Base-by-base conservation (phyloP, 1,284 basidiomycete genomes). In the Marasmius sp. region DNA sequence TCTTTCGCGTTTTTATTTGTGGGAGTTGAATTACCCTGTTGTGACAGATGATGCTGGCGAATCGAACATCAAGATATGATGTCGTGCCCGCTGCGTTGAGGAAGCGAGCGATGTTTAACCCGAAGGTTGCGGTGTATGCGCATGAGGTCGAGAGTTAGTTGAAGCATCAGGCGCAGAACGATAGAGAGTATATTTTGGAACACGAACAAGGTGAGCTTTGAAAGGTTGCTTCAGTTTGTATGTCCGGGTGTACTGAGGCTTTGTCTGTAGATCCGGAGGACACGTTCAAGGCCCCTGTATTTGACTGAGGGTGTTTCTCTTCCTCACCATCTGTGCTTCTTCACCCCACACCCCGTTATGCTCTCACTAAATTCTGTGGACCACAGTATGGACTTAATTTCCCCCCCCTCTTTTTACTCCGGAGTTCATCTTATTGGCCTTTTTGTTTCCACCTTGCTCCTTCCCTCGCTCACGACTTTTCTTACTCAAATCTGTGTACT, bases 31-130 rank as follows among this genome's bases (percentile, higher is more conserved):
- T 37, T 50, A 48, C 57, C 57, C n/a, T 27, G 37, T 37, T 20
- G 18, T 59, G 38, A 6, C 53, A 87, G 84, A 90, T 90, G 88
- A 87, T 89, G 88, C 71, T 89, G 12, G 79, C 79, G 70, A 90
- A 90, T 71, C 74, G 77, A 57, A 87, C 85, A 1, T 88, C 87
- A 43, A 80, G 88, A 38, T 90, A 85, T 71, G 77, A 87, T 61
- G 79, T 89, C 52, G 88, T 88, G 33, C 74, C 81, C 3, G 78
- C 78, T 33, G 88, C 87, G 16, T 77, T 90, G 43, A 80, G 81
- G 9, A 81, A 79, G 27, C 86, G 79, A 14, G 82, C 85, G 2
- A 60, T 68, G 45, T 69, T 75, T 58, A 89, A 90, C 65, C 68
- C 79, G 27, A 78, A 75, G 52, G 81, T 89, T 1, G 79, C 83